Evolutionary conservation across 1,284 basidiomycete species (phyloP).

Genomic region (Phellinidium pouzarii): DNA sequence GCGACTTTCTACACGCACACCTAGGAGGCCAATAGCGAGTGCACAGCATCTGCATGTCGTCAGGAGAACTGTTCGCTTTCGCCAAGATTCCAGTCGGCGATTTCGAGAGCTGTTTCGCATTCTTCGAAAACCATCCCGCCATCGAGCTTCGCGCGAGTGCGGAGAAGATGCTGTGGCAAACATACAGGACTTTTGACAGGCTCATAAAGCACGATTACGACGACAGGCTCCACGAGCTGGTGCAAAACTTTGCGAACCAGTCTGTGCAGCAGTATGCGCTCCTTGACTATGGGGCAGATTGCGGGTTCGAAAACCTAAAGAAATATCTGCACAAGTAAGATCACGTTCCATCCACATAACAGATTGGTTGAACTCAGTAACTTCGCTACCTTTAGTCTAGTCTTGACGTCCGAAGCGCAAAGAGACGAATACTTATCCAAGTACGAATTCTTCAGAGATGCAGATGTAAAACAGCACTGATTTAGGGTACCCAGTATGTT

Average conservation of each 20-base stretch:
- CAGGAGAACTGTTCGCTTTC: slow-evolving; percentile 14
- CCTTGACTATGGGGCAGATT: slow-evolving; percentile 16
- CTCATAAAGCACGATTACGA: slow-evolving; percentile 13
- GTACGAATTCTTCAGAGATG: not conserved
- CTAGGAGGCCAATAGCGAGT: too few relatives aligned
- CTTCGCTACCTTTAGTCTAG: slow-evolving; percentile 4
- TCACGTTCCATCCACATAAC: not conserved
- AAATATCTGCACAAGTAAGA: slow-evolving; percentile 17
- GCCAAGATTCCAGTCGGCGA: slow-evolving; percentile 14
- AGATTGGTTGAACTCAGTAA: not conserved
- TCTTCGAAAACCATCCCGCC: slow-evolving; percentile 2
- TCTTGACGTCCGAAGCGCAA: slow-evolving; percentile 13
- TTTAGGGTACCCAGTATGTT: slow-evolving; percentile 2
- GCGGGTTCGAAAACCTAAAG: slow-evolving; percentile 8
- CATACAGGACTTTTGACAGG: slow-evolving; percentile 14
- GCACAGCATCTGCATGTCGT: not conserved
- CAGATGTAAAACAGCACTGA: not conserved
- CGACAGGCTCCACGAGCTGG: slow-evolving; percentile 1
- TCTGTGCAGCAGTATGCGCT: slow-evolving; percentile 16
- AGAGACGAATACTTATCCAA: slow-evolving; percentile 8
- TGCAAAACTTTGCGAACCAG: slow-evolving; percentile 16
- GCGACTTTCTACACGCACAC: not conserved
- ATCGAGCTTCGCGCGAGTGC: slow-evolving; percentile 10
- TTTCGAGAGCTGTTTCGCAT: slow-evolving; percentile 15
- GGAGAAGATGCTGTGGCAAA: slow-evolving; percentile 16